Conservation (phyloP, 2,329 filamentous ascomycete genomes). For the Fusarium tricinctum region DNA sequence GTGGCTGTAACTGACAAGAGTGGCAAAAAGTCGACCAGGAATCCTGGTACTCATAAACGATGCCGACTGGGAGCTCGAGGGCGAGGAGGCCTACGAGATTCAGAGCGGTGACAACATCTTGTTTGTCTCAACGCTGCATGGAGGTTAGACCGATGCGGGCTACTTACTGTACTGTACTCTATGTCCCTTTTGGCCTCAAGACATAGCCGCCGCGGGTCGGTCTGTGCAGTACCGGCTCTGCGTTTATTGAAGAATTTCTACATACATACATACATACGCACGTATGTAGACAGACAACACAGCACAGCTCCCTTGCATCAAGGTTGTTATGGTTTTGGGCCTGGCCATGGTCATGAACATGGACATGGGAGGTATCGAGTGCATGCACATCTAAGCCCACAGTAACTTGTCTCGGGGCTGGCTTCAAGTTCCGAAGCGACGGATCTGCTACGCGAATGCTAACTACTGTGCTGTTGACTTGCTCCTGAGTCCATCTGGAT, state of each 20-base stretch:
- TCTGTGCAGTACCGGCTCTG: slow-evolving; percentile 27
- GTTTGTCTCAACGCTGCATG: slow-evolving; percentile 96
- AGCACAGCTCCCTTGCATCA: slow-evolving; percentile 42
- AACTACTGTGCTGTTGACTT: slow-evolving; percentile 14
- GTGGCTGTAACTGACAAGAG: slow-evolving; percentile 47
- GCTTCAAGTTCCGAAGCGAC: slow-evolving; percentile 27
- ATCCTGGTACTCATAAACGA: slow-evolving; percentile 98
- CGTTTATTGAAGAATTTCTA: slow-evolving; percentile 37
- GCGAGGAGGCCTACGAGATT: slow-evolving; percentile 90
- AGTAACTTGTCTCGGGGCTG: slow-evolving; percentile 37
- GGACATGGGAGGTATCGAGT: slow-evolving; percentile 31
- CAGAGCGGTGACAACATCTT: slow-evolving; percentile 87
- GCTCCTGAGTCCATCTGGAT: slow-evolving; percentile 3
- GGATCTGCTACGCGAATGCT: slow-evolving; percentile 29
- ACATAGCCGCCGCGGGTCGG: slow-evolving; percentile 13
- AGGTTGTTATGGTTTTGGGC: slow-evolving; percentile 26
- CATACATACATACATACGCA: slow-evolving; percentile 24
- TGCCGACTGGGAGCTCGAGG: slow-evolving; percentile 97
- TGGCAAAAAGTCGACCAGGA: slow-evolving; percentile 80
- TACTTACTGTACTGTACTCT: slow-evolving; percentile 18
- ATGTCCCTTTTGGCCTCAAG: slow-evolving; percentile 16
- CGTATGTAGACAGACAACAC: slow-evolving; percentile 15
- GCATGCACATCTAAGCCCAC: slow-evolving; percentile 32
- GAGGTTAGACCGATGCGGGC: slow-evolving; percentile 71
- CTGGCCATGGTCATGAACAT: slow-evolving; percentile 16